Evolutionary conservation across 148 eudicot genomes (phyloP).

Genomic region (Rhododendron mucronatum): DNA sequence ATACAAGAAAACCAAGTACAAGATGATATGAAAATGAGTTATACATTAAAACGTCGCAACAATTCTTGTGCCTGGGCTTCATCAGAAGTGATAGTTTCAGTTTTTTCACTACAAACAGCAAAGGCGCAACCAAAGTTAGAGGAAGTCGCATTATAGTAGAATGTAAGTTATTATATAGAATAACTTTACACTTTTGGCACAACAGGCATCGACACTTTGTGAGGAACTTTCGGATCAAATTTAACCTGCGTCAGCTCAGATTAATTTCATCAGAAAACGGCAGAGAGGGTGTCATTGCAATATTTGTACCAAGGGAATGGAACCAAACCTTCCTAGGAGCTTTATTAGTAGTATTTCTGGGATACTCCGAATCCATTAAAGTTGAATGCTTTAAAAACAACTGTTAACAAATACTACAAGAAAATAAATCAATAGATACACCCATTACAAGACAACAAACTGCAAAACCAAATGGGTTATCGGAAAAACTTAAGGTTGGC

Average conservation of each 20-base stretch:
- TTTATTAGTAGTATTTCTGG: conserved; percentile 8
- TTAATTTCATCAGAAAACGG: conserved; percentile 9
- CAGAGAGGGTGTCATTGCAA: background rate
- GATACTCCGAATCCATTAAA: conserved; percentile 33
- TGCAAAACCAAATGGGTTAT: background rate
- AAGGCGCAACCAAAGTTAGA: background rate
- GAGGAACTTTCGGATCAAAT: conserved; percentile 66
- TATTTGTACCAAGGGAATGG: background rate
- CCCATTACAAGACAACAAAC: background rate
- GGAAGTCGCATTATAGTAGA: background rate
- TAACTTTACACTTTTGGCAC: conserved; percentile 53
- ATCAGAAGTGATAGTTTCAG: conserved; percentile 48
- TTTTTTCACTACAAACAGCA: conserved; percentile 54
- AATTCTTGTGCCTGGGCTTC: conserved; percentile 47
- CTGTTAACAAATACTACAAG: background rate
- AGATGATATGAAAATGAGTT: background rate
- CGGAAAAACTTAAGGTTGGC: background rate
- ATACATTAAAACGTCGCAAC: conserved; percentile 56
- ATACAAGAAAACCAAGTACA: background rate
- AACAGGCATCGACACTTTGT: conserved; percentile 34
- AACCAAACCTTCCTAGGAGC: conserved; percentile 44
- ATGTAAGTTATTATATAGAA: background rate
- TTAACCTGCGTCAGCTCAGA: conserved; percentile 40
- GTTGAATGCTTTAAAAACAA: conserved; percentile 1
- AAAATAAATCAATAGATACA: background rate